Percentiles rank a stretch among this genome's conserved stretches.
These are phyloP conservation scores for Populus alba DNA, from an alignment of 345 rosid genomes.

Conservation along the genomic window DNA sequence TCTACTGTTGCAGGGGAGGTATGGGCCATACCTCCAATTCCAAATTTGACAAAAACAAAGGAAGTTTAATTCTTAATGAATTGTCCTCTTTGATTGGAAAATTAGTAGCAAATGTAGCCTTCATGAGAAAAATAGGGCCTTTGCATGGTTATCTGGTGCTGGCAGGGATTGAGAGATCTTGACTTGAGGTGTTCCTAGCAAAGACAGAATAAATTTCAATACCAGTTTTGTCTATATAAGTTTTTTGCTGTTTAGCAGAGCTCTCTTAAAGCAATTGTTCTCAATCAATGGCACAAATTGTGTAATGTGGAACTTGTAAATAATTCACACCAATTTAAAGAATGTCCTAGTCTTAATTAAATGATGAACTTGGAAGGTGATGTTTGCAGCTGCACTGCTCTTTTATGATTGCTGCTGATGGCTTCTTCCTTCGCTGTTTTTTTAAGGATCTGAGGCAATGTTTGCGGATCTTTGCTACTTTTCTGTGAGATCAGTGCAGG, in stretches of 20 bases:
- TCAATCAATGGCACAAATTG: not conserved
- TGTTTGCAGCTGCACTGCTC: not conserved
- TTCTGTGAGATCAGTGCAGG: constrained; percentile 95
- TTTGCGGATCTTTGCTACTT: constrained; percentile 99
- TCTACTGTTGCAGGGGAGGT: not conserved
- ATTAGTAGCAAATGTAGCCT: not conserved
- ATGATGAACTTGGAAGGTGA: constrained; percentile 5
- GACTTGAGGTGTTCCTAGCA: not conserved
- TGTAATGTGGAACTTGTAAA: not conserved
- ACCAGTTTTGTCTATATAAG: not conserved
- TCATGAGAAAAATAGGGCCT: not conserved
- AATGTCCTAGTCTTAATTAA: not conserved
- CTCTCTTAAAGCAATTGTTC: not conserved
- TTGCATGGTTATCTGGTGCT: not conserved
- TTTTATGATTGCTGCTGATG: constrained; percentile 18
- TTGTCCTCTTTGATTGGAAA: not conserved
- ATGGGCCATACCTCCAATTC: not conserved
- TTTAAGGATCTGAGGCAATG: constrained; percentile 96
- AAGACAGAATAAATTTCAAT: not conserved
- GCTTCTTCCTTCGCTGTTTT: not conserved
- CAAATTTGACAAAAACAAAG: not conserved
- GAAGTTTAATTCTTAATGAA: not conserved
- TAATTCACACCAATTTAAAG: not conserved
- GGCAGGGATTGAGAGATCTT: constrained; percentile 4
- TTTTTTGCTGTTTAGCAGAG: not conserved